A percentile compares a stretch with the other conserved stretches of the same genome.
Evolutionary conservation across 2,329 filamentous ascomycete species (phyloP).

Genomic region (Tolypocladium tundrense): DNA sequence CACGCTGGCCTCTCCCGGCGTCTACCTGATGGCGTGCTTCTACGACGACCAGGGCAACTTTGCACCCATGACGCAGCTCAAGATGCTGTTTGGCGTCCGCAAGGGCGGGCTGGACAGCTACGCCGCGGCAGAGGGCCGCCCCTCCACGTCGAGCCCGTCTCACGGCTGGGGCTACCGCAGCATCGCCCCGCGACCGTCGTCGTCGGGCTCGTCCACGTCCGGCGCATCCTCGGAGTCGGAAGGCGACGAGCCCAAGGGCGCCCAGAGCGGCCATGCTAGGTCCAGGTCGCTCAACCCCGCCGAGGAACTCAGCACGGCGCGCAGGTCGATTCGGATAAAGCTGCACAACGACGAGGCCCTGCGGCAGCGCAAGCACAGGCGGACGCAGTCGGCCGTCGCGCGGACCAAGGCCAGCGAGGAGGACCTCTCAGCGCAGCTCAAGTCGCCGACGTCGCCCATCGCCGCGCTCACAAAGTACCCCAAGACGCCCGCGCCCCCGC

Average conservation of each 20-base stretch:
- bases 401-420: constrained; percentile 30
- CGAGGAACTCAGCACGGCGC: constrained; percentile 55
- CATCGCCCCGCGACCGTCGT: constrained; percentile 15
- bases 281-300: constrained; percentile 49
- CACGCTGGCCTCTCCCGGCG: constrained; percentile 66
- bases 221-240: constrained; percentile 64
- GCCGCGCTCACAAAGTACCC: constrained; percentile 79
- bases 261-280: constrained; percentile 41
- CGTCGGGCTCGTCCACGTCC: constrained; percentile 43
- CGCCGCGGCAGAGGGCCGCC: not conserved
- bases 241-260: constrained; percentile 35
- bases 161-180: constrained; percentile 16
- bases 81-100: constrained; percentile 47
- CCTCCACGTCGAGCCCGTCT: not conserved
- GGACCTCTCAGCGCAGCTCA: constrained; percentile 68
- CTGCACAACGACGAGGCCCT: constrained; percentile 70
- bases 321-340: constrained; percentile 84
- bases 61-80: constrained; percentile 64
- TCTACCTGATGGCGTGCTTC: constrained; percentile 75
- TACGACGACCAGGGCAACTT: constrained; percentile 73
- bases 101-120: constrained; percentile 21
- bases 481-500: constrained; percentile 76
- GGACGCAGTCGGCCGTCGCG: constrained; percentile 40
- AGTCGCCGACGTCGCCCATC: constrained; percentile 82
- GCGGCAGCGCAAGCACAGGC: constrained; percentile 62